These are phyloP conservation scores for Cicer chorassanicum DNA, from an alignment of 306 rosid genomes.

Conservation along the genomic window DNA sequence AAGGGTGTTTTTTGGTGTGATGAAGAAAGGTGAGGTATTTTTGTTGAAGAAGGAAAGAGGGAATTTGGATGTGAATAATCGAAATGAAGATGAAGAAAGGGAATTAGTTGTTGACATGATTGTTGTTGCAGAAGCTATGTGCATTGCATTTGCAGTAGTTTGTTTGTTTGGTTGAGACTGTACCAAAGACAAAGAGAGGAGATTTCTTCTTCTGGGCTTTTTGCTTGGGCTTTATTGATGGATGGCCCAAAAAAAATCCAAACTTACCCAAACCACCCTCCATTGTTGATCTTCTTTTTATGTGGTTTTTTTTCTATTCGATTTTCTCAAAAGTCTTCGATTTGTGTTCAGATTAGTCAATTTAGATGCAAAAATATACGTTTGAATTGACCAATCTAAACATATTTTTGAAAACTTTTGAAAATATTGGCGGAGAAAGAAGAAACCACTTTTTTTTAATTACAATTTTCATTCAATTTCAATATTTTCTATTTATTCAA, in stretches of 20 bases:
- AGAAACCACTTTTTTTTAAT: too few relatives aligned
- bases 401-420: too few relatives aligned
- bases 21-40: slow-evolving; percentile 11
- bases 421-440: too few relatives aligned
- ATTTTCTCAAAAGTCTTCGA: too few relatives aligned
- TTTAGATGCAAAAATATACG: too few relatives aligned
- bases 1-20: slow-evolving; percentile 25
- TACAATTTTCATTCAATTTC: too few relatives aligned
- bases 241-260: neutral
- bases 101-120: slow-evolving; percentile 58
- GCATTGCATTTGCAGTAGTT: neutral
- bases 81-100: slow-evolving; percentile 54
- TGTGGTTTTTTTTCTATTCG: too few relatives aligned
- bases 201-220: neutral
- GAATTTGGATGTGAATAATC: slow-evolving; percentile 59
- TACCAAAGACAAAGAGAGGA: neutral
- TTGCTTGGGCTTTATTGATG: neutral
- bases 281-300: too few relatives aligned
- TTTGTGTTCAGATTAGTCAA: too few relatives aligned
- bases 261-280: neutral
- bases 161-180: neutral
- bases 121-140: neutral
- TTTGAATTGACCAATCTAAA: too few relatives aligned
- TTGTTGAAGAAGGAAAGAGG: slow-evolving; percentile 35
- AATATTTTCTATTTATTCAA: too few relatives aligned